A percentile compares a stretch with the other conserved stretches of the same genome.
phyloP scores from a whole-genome alignment of 2,329 filamentous ascomycete species.

The Colletotrichum graminicola region DNA sequence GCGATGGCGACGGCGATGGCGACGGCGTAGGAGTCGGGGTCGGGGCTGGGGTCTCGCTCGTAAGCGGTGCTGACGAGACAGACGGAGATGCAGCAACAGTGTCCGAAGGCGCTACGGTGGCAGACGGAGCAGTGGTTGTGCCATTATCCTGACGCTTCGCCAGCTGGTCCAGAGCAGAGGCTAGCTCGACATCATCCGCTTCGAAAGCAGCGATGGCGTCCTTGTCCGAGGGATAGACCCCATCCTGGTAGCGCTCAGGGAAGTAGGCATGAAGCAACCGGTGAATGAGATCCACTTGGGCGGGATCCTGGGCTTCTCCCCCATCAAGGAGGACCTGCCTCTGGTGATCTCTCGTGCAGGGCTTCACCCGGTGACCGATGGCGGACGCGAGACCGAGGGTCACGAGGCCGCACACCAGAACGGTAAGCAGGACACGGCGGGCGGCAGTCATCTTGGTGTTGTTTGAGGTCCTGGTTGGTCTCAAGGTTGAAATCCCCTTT shows the following conservation, averaged over 20 bases:
- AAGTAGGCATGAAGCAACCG: slow-evolving; percentile 74
- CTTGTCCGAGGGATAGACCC: slow-evolving; percentile 74
- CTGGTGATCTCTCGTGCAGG: slow-evolving; percentile 36
- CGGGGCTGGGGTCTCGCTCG: slow-evolving; percentile 37
- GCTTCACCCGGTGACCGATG: slow-evolving; percentile 27
- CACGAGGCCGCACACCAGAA: slow-evolving; percentile 45
- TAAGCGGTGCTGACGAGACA: slow-evolving; percentile 17
- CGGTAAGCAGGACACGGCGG: slow-evolving; percentile 43
- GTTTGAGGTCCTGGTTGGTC: slow-evolving; percentile 26
- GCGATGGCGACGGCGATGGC: slow-evolving; percentile 44
- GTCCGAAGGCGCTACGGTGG: slow-evolving; percentile 38
- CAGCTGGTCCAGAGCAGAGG: slow-evolving; percentile 72
- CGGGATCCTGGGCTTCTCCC: slow-evolving; percentile 39
- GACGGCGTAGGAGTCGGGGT: slow-evolving; percentile 44
- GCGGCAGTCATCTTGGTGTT: slow-evolving; percentile 42
- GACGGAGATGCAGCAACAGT: slow-evolving; percentile 34
- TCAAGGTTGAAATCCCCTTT: slow-evolving; percentile 35
- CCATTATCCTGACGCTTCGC: slow-evolving; percentile 68
- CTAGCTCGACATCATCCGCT: slow-evolving; percentile 70
- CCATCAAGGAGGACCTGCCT: slow-evolving; percentile 21
- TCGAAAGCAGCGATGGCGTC: slow-evolving; percentile 73
- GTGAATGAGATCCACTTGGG: slow-evolving; percentile 73
- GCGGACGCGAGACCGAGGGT: slow-evolving; percentile 45
- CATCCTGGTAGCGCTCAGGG: slow-evolving; percentile 74
- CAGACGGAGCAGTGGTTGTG: slow-evolving; percentile 45